Conservation (phyloP, 257 asterid genomes). For the Capsicum chinense region DNA sequence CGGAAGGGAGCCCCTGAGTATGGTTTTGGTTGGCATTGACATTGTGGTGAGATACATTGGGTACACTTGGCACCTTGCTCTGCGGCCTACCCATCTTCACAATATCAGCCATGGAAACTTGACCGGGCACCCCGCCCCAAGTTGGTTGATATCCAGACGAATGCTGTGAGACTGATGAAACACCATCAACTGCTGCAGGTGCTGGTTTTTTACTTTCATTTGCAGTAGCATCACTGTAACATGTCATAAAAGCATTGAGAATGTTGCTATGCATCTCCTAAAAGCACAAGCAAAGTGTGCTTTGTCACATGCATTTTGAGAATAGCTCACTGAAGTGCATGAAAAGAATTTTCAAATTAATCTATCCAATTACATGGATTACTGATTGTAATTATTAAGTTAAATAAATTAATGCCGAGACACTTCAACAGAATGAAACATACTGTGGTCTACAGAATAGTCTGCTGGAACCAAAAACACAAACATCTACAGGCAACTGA, state of each 20-base stretch:
- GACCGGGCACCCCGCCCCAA: slow-evolving; percentile 76
- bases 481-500: background rate
- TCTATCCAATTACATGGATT: background rate
- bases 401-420: background rate
- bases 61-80: slow-evolving; percentile 42
- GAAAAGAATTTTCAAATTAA: slow-evolving; percentile 2
- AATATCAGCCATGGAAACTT: slow-evolving; percentile 91
- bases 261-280: background rate
- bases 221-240: slow-evolving; percentile 56
- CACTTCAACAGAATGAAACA: background rate
- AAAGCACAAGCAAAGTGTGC: background rate
- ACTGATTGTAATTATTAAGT: background rate
- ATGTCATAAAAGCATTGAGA: slow-evolving; percentile 16
- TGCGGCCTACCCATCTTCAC: slow-evolving; percentile 93
- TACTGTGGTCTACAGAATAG: background rate
- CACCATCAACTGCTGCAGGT: slow-evolving; percentile 45
- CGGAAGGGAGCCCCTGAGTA: slow-evolving; percentile 46
- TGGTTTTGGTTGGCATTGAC: slow-evolving; percentile 42
- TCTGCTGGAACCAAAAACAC: background rate
- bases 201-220: slow-evolving; percentile 52
- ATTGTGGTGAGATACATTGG: slow-evolving; percentile 48
- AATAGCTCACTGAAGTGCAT: background rate
- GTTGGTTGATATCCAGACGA: slow-evolving; percentile 61
- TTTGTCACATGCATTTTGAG: background rate
- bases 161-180: slow-evolving; percentile 50